A percentile compares a stretch with the other conserved stretches of the same genome.
Conservation (phyloP, 163 green algal genomes). For the Trebouxiophyceae sp. region DNA sequence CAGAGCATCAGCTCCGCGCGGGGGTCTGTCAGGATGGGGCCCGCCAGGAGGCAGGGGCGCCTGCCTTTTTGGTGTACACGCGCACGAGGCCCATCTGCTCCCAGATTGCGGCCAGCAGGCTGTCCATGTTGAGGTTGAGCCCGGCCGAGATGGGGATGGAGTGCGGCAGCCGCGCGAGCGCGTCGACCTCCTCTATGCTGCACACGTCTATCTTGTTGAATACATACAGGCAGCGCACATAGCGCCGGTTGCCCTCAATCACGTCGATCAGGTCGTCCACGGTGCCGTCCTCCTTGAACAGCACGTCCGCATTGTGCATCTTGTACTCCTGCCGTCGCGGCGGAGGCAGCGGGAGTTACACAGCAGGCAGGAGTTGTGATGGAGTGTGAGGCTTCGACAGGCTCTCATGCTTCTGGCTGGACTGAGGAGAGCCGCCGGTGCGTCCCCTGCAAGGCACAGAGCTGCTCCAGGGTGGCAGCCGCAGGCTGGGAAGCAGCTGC, state of each 20-base stretch:
- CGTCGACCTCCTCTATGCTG: slow-evolving; percentile 80
- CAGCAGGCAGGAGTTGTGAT: no score
- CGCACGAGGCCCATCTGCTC: slow-evolving; percentile 87
- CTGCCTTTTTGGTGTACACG: slow-evolving; percentile 94
- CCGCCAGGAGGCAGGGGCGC: no score
- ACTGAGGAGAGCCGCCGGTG: no score
- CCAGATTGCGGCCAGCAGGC: slow-evolving; percentile 84
- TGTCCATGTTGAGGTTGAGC: slow-evolving; percentile 86
- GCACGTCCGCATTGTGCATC: slow-evolving; percentile 86
- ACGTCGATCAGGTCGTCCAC: slow-evolving; percentile 97
- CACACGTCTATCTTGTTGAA: slow-evolving; percentile 96
- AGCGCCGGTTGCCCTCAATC: slow-evolving; percentile 96
- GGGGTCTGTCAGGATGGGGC: no score
- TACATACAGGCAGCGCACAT: slow-evolving; percentile 97
- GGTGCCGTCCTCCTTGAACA: slow-evolving; percentile 87
- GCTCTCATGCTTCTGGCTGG: no score
- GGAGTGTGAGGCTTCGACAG: no score
- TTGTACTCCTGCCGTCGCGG: slow-evolving; percentile 93
- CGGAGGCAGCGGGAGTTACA: no score
- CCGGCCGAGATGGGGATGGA: slow-evolving; percentile 85
- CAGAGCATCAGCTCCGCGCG: no score
- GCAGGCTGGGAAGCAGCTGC: no score
- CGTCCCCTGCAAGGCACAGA: no score
- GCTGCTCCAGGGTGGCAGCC: no score
- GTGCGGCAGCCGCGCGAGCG: slow-evolving; percentile 38